Evolutionary conservation across 306 rosid genomes (phyloP).

Genomic region (Quercus variabilis): DNA sequence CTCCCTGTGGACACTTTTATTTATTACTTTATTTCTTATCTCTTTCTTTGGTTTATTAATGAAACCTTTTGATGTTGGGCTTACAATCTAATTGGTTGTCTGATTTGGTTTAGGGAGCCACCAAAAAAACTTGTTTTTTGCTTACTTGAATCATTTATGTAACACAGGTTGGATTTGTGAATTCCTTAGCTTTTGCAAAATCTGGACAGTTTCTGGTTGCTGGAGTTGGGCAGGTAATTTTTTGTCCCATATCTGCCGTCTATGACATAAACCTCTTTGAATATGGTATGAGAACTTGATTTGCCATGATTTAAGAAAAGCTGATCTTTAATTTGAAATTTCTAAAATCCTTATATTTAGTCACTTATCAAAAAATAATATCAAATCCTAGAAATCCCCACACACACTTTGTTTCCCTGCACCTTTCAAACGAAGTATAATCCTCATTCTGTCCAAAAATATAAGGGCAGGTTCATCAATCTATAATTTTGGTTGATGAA

Average conservation of each 20-base stretch:
- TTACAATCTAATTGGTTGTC: neutral
- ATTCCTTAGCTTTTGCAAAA: conserved; percentile 85
- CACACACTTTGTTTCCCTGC: no score
- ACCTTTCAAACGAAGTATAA: no score
- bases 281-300: neutral
- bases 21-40: neutral
- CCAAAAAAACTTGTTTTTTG: neutral
- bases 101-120: neutral
- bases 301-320: neutral
- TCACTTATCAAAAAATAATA: neutral
- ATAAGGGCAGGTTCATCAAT: no score
- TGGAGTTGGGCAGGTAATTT: conserved; percentile 85
- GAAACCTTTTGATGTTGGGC: neutral
- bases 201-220: conserved; percentile 78
- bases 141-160: conserved; percentile 13
- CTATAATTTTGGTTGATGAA: no score
- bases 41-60: neutral
- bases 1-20: neutral
- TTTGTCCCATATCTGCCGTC: conserved; percentile 1
- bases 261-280: neutral
- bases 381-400: no score
- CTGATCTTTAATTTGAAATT: neutral
- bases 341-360: neutral
- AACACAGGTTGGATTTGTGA: conserved; percentile 89
- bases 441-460: no score